These are phyloP conservation scores for Glycine soja DNA, from an alignment of 306 rosid species.

Conservation along the genomic window DNA sequence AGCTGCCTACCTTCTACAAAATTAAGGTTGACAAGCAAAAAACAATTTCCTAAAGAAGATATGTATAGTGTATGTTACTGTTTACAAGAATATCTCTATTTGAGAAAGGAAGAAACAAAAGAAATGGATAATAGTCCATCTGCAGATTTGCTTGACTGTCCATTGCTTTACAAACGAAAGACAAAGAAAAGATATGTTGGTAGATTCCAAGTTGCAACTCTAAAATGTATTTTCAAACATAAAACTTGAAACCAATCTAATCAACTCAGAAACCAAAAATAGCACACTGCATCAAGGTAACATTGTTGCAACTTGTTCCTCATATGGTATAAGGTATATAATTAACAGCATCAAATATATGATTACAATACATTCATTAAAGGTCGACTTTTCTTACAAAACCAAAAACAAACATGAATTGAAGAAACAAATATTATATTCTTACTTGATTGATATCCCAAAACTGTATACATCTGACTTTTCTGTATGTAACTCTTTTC, in stretches of 20 bases:
- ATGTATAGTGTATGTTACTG: neutral
- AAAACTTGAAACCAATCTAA: constrained; percentile 18
- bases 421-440: constrained; percentile 26
- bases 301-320: neutral
- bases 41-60: constrained; percentile 30
- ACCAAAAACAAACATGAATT: constrained; percentile 6
- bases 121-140: constrained; percentile 32
- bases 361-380: constrained; percentile 7
- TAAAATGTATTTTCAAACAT: constrained; percentile 22
- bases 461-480: constrained; percentile 93
- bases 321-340: constrained; percentile 1
- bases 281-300: constrained; percentile 12
- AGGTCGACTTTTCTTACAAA: constrained; percentile 10
- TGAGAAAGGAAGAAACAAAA: constrained; percentile 14
- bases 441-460: constrained; percentile 86
- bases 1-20: constrained; percentile 25
- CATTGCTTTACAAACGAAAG: constrained; percentile 15
- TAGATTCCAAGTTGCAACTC: constrained; percentile 16
- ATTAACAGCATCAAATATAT: constrained; percentile 26
- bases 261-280: constrained; percentile 27
- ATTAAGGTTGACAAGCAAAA: constrained; percentile 28
- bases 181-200: constrained; percentile 4
- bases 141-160: constrained; percentile 15
- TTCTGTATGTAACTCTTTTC: constrained; percentile 83
- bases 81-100: constrained; percentile 1